Base-by-base conservation (phyloP, 2,329 filamentous ascomycete genomes). In the Davidsoniella neocaledoniae region DNA sequence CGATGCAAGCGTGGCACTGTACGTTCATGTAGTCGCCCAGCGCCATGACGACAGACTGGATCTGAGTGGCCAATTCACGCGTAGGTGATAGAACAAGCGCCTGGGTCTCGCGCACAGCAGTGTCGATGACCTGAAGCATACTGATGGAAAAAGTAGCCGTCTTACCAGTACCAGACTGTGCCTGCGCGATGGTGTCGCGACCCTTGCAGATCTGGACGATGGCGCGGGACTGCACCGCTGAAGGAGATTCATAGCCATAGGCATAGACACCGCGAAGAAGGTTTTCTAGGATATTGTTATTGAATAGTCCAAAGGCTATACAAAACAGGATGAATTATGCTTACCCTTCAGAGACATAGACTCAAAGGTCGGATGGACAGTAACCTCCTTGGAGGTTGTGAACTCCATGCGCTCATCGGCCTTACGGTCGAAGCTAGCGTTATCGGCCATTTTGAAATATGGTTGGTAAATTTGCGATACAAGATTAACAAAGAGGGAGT, bases 11-110 rank as follows among this genome's bases (percentile, higher is more conserved):
- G 61, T 98, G 91, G 69, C 91, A 98, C 68, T 98, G 88, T 3
- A 98, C 86, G 63, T 95, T 95, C 91, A 98, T 96, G 73, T 95
- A 98, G 67, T 98, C 91, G 57, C 91, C 91, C n/a, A 98, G 77
- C n/a, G 91, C 91, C 80, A 96, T 94, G 58, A 98, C 84, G 53
- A 98, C 91, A 36, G 86, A 94, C 68, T 98, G 91, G 56, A 98
- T 98, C 68, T 98, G 91, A 25, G 90, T 95, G 43, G 91, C 91
- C 56, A 98, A 73, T 74, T 98, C 91, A 63, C 91, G 86, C 17
- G 90, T 96, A 2, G 91, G 91, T 3, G 91, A 95, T 7, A 98
- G 78, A 8, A 98, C 88, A 42, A 98, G 79, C 4, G 91, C 91
- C 71, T 95, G 88, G 37, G 86, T 91, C 68, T 94, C 86, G 59